Evolutionary conservation across 108 stramenopile species (phyloP), one percentile per base, ranked within the genome.

Genomic region (Cylindrotheca fusiformis): DNA sequence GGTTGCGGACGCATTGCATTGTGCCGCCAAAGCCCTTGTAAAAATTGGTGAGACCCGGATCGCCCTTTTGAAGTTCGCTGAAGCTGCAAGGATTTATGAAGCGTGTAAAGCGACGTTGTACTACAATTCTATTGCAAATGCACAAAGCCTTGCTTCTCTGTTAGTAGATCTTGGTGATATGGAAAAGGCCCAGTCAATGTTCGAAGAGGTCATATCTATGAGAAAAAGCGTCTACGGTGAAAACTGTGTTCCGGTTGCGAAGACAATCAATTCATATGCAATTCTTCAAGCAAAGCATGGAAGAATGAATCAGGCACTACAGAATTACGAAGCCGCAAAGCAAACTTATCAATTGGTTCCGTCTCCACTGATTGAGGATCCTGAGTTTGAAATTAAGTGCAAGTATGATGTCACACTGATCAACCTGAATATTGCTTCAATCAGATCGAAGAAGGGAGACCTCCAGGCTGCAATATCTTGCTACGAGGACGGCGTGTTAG

Each of bases 381-480:
- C 85, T 23, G 88, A 90, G 53, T 90, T 87, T 48, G 84, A 87
- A 17, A 74, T 85, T 41, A 89, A 89, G 70, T 88, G 87, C 76
- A 88, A 83, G 29, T 93, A 90, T 58, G 92, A 93, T 45, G 70
- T 88, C 47, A 86, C 92, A 8, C 65, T 93, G 55, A 93, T 93
- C 67, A 84, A 84, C 60, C 63, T 93, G 26, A 93, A 93, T 54
- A 93, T 93, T 75, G 92, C 92, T 8, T 93, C 92, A 0, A 90
- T 93, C 56, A 79, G 83, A 52, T 90, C 92, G 19, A 93, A 93
- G 71, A 84, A 85, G 58, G 86, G 86, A 21, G 88, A 93, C 53
- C 63, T 83, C 8, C 71, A 75, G 45, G 83, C 78, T 8, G 88
- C 92, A 0, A 78, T 93, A 20, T 50, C 66, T 51, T 88, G 81